phyloP scores from a whole-genome alignment of 108 stramenopile species.

The Mediolabrus comicus region DNA sequence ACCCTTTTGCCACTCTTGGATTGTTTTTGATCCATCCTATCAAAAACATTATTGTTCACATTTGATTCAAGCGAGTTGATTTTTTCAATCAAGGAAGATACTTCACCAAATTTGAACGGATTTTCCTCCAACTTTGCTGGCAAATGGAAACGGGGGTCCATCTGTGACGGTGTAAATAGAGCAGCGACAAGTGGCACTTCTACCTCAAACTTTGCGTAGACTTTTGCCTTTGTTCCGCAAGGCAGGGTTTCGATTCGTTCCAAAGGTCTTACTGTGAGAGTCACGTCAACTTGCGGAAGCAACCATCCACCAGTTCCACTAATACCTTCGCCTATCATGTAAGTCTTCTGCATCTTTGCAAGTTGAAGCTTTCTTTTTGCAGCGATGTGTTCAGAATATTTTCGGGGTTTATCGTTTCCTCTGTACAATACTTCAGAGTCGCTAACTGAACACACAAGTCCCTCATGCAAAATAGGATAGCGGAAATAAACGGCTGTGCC shows the following conservation, averaged over 20 bases:
- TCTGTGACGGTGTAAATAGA: slow-evolving; percentile 58
- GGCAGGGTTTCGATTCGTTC: slow-evolving; percentile 63
- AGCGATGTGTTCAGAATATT: slow-evolving; percentile 28
- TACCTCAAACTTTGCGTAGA: slow-evolving; percentile 86
- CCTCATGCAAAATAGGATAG: slow-evolving; percentile 81
- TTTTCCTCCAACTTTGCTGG: slow-evolving; percentile 63
- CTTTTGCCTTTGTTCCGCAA: slow-evolving; percentile 72
- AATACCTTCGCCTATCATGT: slow-evolving; percentile 59
- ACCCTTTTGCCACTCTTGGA: slow-evolving; percentile 5
- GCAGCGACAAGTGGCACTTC: slow-evolving; percentile 66
- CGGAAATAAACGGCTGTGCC: slow-evolving; percentile 78
- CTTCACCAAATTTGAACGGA: slow-evolving; percentile 45
- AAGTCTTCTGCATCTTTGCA: slow-evolving; percentile 45
- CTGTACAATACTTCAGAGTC: slow-evolving; percentile 54
- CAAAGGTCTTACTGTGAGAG: slow-evolving; percentile 83
- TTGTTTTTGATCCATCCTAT: background rate
- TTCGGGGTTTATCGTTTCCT: slow-evolving; percentile 42
- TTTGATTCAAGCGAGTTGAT: background rate
- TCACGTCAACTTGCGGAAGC: slow-evolving; percentile 60
- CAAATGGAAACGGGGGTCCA: slow-evolving; percentile 49
- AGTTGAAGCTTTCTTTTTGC: slow-evolving; percentile 34
- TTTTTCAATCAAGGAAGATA: background rate
- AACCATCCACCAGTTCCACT: slow-evolving; percentile 79
- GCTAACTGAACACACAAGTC: slow-evolving; percentile 78
- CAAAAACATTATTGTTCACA: background rate